Base-by-base conservation (phyloP, 148 eudicot genomes). In the Fagopyrum homotropicum region DNA sequence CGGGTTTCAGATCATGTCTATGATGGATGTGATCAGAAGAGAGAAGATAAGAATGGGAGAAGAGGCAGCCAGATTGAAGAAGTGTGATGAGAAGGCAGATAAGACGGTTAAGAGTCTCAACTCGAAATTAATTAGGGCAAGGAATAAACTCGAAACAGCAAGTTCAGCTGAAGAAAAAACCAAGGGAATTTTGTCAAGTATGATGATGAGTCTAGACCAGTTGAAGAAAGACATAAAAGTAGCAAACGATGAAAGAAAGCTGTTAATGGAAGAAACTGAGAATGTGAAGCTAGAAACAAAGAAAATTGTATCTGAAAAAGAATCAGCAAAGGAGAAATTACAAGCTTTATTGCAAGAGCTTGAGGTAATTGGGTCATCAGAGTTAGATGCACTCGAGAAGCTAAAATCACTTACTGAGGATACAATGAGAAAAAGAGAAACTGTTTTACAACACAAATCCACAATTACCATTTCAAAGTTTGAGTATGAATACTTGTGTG, bases 401-500 rank as follows among this genome's bases (percentile, higher is more conserved):
- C 79, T 92, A 17, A 86, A 84, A 83, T 9, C 54, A 45, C 56
- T 87, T 2, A 78, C 80, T n/a, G 93, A 96, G 73, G 82, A 75
- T 7, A 75, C 84, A 26, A 84, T 83, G 81, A 78, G 78, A 76
- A 70, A 75, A 52, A 86, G 99, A 83, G 91, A 85, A 78, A 84
- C 79, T n/a, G 72, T 76, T 60, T 79, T 89, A 52, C 80, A 77
- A 52, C 70, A 79, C 26, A 84, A 79, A 74, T 76, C 92, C 14
- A 88, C 77, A 2, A 90, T 96, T 55, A 84, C 86, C 1, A 88
- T 96, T 76, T 89, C 98, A 12, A 90, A 72, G 69, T 91, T 88
- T 72, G 99, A 96, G 81, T 90, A 89, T 14, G 91, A 89, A 73
- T 96, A 96, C 81, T 83, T 96, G 72, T 84, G 72, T 44, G 89